Base-by-base conservation (phyloP, 139 green algal genomes). In the Auxenochlorella pyrenoidosa region DNA sequence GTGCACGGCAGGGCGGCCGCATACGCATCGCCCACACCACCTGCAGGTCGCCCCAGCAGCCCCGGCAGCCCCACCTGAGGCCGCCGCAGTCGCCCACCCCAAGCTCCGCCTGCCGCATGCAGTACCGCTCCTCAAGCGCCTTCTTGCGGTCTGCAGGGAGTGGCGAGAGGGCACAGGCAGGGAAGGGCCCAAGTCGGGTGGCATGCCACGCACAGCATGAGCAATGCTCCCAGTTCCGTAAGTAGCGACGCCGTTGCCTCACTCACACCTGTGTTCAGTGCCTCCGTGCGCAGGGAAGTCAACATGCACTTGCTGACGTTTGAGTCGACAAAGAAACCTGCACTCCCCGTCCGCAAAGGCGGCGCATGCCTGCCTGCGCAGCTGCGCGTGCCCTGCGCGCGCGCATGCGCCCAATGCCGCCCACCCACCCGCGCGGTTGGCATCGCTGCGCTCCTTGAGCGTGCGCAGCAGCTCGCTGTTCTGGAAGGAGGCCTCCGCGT, bases 31-130 rank as follows among this genome's bases (percentile, higher is more conserved):
- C 15, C 54, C 54, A 22, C 18, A 24, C 54, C 54, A 24, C 54
- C 54, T 63, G 16, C 47, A n/a, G n/a, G n/a, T 63, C 54, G 16
- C 15, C 54, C 16, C 12, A 4, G 13, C 28, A 83, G 16, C 77
- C 22, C 38, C n/a, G n/a, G n/a, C n/a, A 15, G 13, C 13, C 71
- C 15, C 54, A 82, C 38, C 91, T 84, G 63, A 97, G 84, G 2
- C 94, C 94, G 41, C 90, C 94, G 86, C 94, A 97, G 90, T 97
- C 95, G 15, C 95, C 95, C 24, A 97, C 85, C 21, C 95, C 95
- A 43, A 96, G 85, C 91, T 96, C 95, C 36, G 95, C 95, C 84
- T 97, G 95, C 41, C 95, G 84, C 40, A 87, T 91, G 90, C 94
- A 96, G 82, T 96, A 96, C 85, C 93, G 94, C 80, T 94, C 89